These are phyloP conservation scores for Sherardia arvensis DNA, from an alignment of 257 asterid species.

Conservation along the genomic window DNA sequence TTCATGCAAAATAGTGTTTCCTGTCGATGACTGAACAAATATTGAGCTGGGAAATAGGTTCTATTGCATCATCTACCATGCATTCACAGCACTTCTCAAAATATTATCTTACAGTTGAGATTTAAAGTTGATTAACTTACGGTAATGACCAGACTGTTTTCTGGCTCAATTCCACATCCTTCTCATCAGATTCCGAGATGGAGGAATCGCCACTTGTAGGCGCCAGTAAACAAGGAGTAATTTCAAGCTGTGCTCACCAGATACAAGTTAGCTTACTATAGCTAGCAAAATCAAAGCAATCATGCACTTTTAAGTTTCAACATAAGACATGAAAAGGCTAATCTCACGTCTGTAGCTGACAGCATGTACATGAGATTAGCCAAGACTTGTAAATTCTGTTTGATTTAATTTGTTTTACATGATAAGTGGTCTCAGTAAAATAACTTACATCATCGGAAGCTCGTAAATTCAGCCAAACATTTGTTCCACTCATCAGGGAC, in stretches of 20 bases:
- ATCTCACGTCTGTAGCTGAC: not conserved
- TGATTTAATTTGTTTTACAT: too few species aligned
- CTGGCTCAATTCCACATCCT: slow-evolving; percentile 27
- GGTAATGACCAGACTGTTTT: slow-evolving; percentile 78
- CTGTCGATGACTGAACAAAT: too few species aligned
- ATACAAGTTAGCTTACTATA: slow-evolving; percentile 13
- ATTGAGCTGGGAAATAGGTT: not conserved
- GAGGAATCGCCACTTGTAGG: slow-evolving; percentile 34
- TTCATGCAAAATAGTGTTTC: not conserved
- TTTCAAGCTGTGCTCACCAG: slow-evolving; percentile 58
- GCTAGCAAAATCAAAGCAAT: not conserved
- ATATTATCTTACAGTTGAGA: not conserved
- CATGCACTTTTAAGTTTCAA: not conserved
- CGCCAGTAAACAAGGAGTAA: slow-evolving; percentile 75
- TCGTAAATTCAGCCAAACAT: slow-evolving; percentile 84
- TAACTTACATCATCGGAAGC: slow-evolving; percentile 72
- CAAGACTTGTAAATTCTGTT: not conserved
- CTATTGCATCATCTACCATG: not conserved
- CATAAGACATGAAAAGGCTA: not conserved
- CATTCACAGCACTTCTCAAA: not conserved
- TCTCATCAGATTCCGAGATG: slow-evolving; percentile 20
- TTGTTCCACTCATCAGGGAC: slow-evolving; percentile 94
- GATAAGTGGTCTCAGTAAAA: not conserved
- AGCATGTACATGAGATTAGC: not conserved
- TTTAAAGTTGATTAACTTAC: slow-evolving; percentile 37